Base-by-base conservation (phyloP, 345 rosid genomes). In the Pseudoturritis turrita region DNA sequence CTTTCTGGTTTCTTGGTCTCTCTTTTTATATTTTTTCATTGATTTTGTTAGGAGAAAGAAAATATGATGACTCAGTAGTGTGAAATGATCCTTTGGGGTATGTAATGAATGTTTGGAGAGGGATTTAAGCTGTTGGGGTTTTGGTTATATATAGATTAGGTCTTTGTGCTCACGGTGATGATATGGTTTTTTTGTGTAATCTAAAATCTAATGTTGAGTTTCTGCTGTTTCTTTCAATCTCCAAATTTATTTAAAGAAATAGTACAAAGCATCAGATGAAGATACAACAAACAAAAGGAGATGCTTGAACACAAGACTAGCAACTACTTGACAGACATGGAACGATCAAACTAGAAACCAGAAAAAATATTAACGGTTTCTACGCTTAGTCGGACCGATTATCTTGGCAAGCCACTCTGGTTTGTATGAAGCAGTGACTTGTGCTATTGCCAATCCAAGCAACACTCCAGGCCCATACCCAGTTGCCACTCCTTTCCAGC, bases 141-240 rank as follows among this genome's bases (percentile, higher is more conserved):
- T 33, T 71, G 69, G 46, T 51, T 2, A 47, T 51, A 36, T 71
- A 52, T 21, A 41, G 45, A 43, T 15, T 72, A 72, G 68, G 46
- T 22, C 39, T 53, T 33, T 43, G 13, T 53, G 46, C 39, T 53
- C 25, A 6, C 62, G 62, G 53, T 62, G 62, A 52, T 52, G 36
- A 29, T 19, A 31, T 62, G 3, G 2, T 19, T 1, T 22, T 6
- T 22, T 17, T 31, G 23, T 61, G n/a, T 54, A 63, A 53, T 43
- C 63, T 41, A 14, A 15, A 55, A 51, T 50, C 10, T 23, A 33
- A 19, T 60, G 23, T 43, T 72, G 22, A 26, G 39, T 4, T 31
- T 33, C 14, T 63, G 17, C 21, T 23, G 37, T 62, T 23, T 62
- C n/a, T 23, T 43, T 62, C 10, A 21, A 7, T 40, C 17, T 28